Evolutionary conservation across 306 rosid species (phyloP), one percentile per base, ranked within the genome.

Genomic region (Macrotyloma uniflorum): DNA sequence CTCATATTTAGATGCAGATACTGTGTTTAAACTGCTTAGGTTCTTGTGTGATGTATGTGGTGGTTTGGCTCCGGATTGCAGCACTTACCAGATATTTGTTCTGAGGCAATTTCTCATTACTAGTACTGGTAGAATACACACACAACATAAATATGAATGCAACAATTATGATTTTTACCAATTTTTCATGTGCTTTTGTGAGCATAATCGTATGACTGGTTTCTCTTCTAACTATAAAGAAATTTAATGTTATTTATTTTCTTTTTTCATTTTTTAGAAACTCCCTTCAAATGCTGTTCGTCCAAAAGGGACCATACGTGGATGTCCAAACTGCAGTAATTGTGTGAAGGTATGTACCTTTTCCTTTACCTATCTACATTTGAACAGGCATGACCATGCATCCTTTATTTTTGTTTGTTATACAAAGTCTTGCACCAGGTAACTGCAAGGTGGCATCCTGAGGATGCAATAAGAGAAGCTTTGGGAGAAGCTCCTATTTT

Each of bases 361-460:
- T 82, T 28, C 20, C 74, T 82, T 64, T 28, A 47, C 30, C 76
- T 67, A 77, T 62, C 72, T 15, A 67, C 57, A 68, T 70, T 46
- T 72, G 54, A 45, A 53, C 59, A 82, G 73, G 67, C 69, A 67
- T 47, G 81, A 33, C 18, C 13, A 26, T 45, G 36, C 54, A 28
- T 19, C 42, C 61, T 61, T 67, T 64, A 43, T 73, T 61, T 70
- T 75, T 30, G 77, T 45, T 65, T 64, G 36, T 75, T 81, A 58
- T 67, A 80, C 42, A 30, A 72, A 73, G 65, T 72, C 76, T 69
- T 77, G 84, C 68, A 78, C 71, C 85, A 95, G 99, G 97, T 95
- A 68, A 85, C 86, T 36, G 94, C 93, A 69, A 91, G 91, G 79
- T 93, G 98, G 93, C 88, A 26, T 82, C 96, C 98, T 12, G 83